These are phyloP conservation scores for Penicillium corylophilum DNA, from an alignment of 2,329 filamentous ascomycete genomes.

Conservation along the genomic window DNA sequence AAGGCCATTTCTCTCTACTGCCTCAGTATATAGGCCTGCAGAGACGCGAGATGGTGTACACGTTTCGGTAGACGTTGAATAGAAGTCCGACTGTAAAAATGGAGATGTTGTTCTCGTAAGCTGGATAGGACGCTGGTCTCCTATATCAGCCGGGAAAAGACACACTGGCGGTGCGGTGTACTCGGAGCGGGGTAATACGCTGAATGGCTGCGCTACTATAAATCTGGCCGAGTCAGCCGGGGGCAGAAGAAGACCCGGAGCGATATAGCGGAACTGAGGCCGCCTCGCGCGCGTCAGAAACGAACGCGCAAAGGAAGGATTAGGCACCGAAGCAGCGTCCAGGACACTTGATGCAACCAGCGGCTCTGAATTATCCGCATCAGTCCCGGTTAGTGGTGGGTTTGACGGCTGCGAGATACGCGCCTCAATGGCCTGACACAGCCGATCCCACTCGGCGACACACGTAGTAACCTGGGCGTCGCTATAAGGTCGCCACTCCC, in stretches of 20 bases:
- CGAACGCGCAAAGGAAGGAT: slow-evolving; percentile 16
- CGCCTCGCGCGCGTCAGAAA: slow-evolving; percentile 22
- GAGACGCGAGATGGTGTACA: slow-evolving; percentile 18
- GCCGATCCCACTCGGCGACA: slow-evolving; percentile 24
- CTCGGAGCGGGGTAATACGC: slow-evolving; percentile 8
- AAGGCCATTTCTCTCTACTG: slow-evolving; percentile 18
- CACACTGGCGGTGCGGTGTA: slow-evolving; percentile 24
- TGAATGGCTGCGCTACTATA: slow-evolving; percentile 21
- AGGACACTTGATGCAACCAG: slow-evolving; percentile 11
- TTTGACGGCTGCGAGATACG: slow-evolving; percentile 8
- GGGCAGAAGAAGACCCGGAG: slow-evolving; percentile 17
- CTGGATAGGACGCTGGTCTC: slow-evolving; percentile 18
- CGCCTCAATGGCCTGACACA: slow-evolving; percentile 25
- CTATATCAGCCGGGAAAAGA: slow-evolving; percentile 26
- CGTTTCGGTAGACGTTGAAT: slow-evolving; percentile 13
- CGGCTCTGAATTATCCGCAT: slow-evolving; percentile 10
- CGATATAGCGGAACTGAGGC: slow-evolving; percentile 17
- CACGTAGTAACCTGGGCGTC: slow-evolving; percentile 24
- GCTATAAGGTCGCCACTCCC: slow-evolving; percentile 34
- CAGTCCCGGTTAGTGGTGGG: slow-evolving; percentile 6
- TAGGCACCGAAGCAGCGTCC: slow-evolving; percentile 10
- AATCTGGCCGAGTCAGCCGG: slow-evolving; percentile 17
- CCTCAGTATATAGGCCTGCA: slow-evolving; percentile 27
- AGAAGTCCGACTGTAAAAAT: slow-evolving; percentile 14
- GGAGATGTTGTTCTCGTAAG: slow-evolving; percentile 16